These are phyloP conservation scores for Carex pumila DNA, from an alignment of 176 grass and related monocot genomes.

Conservation along the genomic window DNA sequence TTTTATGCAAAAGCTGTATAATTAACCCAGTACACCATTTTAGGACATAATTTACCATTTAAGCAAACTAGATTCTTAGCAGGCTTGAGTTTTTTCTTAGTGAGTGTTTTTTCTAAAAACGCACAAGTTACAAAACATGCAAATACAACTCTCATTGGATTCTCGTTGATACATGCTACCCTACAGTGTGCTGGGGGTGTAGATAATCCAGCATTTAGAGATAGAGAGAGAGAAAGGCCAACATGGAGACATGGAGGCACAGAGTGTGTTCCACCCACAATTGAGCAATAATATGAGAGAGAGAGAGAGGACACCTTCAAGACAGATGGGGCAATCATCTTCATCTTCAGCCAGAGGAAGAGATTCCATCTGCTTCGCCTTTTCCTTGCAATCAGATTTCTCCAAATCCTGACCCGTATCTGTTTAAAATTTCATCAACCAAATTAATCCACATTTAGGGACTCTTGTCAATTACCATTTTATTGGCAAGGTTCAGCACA, in stretches of 20 bases:
- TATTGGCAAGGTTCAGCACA: constrained; percentile 1
- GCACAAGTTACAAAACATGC: not conserved
- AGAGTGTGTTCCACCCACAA: too few relatives aligned
- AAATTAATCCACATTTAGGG: not conserved
- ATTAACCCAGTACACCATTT: not conserved
- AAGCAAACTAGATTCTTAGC: not conserved
- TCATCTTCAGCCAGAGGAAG: constrained; percentile 63
- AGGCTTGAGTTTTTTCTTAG: not conserved
- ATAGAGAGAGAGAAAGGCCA: constrained; percentile 11
- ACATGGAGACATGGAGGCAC: too few relatives aligned
- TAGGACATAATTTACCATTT: not conserved
- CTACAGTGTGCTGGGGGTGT: not conserved
- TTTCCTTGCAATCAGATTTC: constrained; percentile 49
- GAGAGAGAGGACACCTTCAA: constrained; percentile 61
- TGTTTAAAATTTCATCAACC: not conserved
- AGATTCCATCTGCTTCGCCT: constrained; percentile 43
- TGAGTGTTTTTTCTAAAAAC: not conserved
- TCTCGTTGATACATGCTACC: not conserved
- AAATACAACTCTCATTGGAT: not conserved
- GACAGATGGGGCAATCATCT: constrained; percentile 96
- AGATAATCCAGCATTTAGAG: not conserved
- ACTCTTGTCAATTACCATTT: not conserved
- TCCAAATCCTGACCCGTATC: constrained; percentile 41
- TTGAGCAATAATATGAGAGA: too few relatives aligned
- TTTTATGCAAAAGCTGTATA: not conserved